These are phyloP conservation scores for Botrytis hyacinthi DNA, from an alignment of 2,329 filamentous ascomycete genomes.

Conservation along the genomic window DNA sequence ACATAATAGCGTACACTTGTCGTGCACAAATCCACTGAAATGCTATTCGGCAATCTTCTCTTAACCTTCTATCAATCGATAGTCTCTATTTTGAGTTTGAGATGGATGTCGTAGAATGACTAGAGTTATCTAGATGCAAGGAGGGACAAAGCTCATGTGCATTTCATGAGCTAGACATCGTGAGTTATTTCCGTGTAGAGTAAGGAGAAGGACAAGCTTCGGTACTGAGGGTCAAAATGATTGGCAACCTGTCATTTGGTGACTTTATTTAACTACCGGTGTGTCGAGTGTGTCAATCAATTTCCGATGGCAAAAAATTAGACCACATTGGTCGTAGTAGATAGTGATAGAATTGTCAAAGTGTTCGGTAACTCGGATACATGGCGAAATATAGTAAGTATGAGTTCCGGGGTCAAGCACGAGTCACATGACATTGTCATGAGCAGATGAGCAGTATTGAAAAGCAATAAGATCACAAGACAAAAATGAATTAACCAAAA, in stretches of 20 bases:
- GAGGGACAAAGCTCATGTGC: neutral
- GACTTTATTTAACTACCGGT: conserved; percentile 1
- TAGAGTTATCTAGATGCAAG: neutral
- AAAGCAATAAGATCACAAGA: neutral
- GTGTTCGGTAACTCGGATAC: neutral
- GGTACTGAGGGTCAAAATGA: neutral
- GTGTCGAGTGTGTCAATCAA: neutral
- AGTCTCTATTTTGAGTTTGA: neutral
- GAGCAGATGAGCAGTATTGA: neutral
- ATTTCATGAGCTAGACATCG: neutral
- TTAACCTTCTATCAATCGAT: neutral
- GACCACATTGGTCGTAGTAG: neutral
- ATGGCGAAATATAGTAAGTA: neutral
- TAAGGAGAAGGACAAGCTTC: neutral
- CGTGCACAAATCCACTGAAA: neutral
- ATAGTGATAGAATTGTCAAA: neutral
- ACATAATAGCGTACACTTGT: neutral
- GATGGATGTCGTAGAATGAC: neutral
- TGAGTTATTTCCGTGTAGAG: neutral
- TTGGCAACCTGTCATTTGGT: neutral
- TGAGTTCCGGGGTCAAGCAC: neutral
- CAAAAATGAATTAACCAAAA: neutral
- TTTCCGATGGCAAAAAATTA: neutral
- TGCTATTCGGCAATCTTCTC: neutral
- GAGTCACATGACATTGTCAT: neutral